Conservation (phyloP, 805 yeast species). For the Kluyveromyces lactis region DNA sequence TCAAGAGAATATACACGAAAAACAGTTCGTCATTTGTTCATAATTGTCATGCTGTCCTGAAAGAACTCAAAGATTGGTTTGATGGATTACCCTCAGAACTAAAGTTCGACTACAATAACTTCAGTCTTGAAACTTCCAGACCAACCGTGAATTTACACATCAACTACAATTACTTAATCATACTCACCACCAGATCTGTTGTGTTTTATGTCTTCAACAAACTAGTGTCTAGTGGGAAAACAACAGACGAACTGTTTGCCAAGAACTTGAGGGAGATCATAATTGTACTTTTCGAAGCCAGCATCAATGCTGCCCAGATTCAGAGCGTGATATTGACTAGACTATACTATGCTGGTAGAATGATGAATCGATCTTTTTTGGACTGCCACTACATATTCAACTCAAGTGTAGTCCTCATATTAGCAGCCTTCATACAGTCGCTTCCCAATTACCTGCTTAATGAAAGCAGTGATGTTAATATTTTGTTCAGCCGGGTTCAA, state of each 20-base stretch:
- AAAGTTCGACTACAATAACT: slow-evolving; percentile 11
- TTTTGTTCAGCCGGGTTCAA: slow-evolving; percentile 11
- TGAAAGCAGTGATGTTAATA: slow-evolving; percentile 7
- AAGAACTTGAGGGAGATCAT: slow-evolving; percentile 7
- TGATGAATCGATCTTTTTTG: slow-evolving; percentile 13
- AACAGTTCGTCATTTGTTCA: slow-evolving; percentile 12
- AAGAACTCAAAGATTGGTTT: slow-evolving; percentile 12
- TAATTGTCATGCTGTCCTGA: slow-evolving; percentile 13
- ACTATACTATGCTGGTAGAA: slow-evolving; percentile 11
- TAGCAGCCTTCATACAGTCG: slow-evolving; percentile 12
- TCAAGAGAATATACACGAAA: slow-evolving; percentile 14
- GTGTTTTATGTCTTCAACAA: slow-evolving; percentile 15
- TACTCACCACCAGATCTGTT: slow-evolving; percentile 15
- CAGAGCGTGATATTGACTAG: slow-evolving; percentile 13
- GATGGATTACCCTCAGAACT: slow-evolving; percentile 11
- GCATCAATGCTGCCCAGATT: slow-evolving; percentile 14
- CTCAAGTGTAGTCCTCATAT: slow-evolving; percentile 12
- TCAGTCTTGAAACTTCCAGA: slow-evolving; percentile 7
- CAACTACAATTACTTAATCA: slow-evolving; percentile 16
- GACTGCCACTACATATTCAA: slow-evolving; percentile 17
- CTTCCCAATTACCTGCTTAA: slow-evolving; percentile 7
- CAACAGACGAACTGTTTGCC: slow-evolving; percentile 8
- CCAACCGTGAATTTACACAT: slow-evolving; percentile 16
- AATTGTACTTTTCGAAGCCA: slow-evolving; percentile 11
- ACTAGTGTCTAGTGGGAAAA: slow-evolving; percentile 5